Evolutionary conservation across 2,329 filamentous ascomycete genomes (phyloP).

Genomic region (Penicillium psychrosexuale): DNA sequence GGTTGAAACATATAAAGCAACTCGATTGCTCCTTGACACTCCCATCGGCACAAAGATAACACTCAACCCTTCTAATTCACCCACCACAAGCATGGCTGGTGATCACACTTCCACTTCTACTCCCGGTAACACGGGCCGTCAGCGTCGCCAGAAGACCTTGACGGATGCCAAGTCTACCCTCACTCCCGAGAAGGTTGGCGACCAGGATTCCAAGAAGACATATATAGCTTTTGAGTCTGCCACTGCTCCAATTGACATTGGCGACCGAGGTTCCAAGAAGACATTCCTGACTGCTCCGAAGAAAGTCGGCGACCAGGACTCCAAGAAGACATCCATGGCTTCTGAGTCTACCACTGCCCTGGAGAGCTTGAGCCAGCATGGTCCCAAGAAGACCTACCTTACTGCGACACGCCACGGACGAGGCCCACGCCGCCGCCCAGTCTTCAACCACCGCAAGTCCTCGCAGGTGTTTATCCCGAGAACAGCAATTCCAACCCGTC

Average conservation of each 20-base stretch:
- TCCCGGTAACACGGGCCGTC: not conserved
- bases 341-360: not conserved
- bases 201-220: too few relatives aligned
- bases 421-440: constrained; percentile 29
- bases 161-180: constrained; percentile 1
- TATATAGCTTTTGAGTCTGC: too few relatives aligned
- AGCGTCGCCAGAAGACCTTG: constrained; percentile 25
- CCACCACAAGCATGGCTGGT: constrained; percentile 18
- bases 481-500: constrained; percentile 73
- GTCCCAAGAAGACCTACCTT: constrained; percentile 29
- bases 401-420: constrained; percentile 28
- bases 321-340: constrained; percentile 27
- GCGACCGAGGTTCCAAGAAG: too few relatives aligned
- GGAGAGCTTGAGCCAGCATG: constrained; percentile 6
- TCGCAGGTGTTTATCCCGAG: constrained; percentile 41
- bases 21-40: constrained; percentile 32
- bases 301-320: constrained; percentile 9
- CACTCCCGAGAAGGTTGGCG: not conserved
- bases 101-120: not conserved
- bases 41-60: constrained; percentile 25
- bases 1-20: constrained; percentile 29
- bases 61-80: constrained; percentile 26
- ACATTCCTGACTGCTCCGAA: too few relatives aligned
- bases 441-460: constrained; percentile 36
- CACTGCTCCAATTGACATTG: too few relatives aligned